Conservation (phyloP, 371 early-diverging fungal genomes). For the Blakeslea trispora region DNA sequence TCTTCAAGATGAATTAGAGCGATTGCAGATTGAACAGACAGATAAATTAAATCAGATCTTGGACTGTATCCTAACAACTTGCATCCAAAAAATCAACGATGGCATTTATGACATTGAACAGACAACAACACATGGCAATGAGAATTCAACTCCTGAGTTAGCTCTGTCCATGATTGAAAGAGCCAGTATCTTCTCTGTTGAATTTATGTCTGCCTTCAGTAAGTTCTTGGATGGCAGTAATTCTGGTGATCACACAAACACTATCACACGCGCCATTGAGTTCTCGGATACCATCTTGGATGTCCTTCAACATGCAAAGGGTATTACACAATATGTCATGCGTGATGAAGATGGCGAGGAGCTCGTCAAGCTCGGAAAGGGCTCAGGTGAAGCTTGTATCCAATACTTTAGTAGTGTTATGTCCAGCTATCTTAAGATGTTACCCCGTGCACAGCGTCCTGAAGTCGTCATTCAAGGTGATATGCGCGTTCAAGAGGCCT, state of each 20-base stretch:
- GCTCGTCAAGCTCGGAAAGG: constrained; percentile 69
- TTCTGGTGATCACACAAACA: constrained; percentile 78
- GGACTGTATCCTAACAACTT: constrained; percentile 86
- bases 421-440: constrained; percentile 71
- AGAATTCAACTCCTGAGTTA: constrained; percentile 89
- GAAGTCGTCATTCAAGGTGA: constrained; percentile 74
- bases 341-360: constrained; percentile 82
- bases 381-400: constrained; percentile 64
- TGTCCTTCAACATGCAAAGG: constrained; percentile 86
- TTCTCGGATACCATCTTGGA: constrained; percentile 85
- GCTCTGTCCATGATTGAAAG: constrained; percentile 90
- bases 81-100: constrained; percentile 85
- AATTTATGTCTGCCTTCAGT: constrained; percentile 77
- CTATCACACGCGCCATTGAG: constrained; percentile 80
- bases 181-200: constrained; percentile 74
- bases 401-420: constrained; percentile 87
- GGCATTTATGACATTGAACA: constrained; percentile 84
- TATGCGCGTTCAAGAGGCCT: constrained; percentile 71
- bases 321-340: constrained; percentile 80
- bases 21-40: constrained; percentile 66
- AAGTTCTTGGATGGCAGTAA: constrained; percentile 78
- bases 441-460: constrained; percentile 72
- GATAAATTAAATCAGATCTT: constrained; percentile 81
- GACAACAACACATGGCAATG: constrained; percentile 81
- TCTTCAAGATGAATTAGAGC: constrained; percentile 68